Conservation (phyloP, 2,329 filamentous ascomycete species). For the Pseudohalonectria lignicola region DNA sequence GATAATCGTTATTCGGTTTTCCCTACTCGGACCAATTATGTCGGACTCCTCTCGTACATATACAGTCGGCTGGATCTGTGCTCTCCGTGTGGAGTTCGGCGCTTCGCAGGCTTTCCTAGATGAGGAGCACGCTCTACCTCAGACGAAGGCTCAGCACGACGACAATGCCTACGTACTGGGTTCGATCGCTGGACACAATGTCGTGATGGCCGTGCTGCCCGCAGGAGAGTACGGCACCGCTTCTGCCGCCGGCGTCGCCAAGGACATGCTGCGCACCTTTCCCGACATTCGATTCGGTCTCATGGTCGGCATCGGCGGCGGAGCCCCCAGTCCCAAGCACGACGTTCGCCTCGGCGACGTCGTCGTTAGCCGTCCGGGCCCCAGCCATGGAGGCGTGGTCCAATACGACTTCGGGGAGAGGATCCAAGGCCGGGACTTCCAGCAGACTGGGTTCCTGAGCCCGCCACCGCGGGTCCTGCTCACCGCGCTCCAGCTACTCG, state of each 20-base stretch:
- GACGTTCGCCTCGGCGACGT: constrained; percentile 22
- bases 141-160: constrained; percentile 8
- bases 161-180: constrained; percentile 21
- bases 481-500: neutral
- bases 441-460: neutral
- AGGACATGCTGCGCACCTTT: constrained; percentile 17
- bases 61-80: neutral
- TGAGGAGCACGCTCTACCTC: neutral
- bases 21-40: neutral
- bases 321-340: no score
- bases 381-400: neutral
- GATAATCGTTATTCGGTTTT: neutral
- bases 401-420: constrained; percentile 1
- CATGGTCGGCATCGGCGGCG: neutral
- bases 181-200: constrained; percentile 19
- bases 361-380: constrained; percentile 12
- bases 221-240: constrained; percentile 10
- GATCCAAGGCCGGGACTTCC: neutral
- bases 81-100: neutral
- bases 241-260: constrained; percentile 15
- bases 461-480: neutral
- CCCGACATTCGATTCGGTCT: constrained; percentile 16
- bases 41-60: neutral
- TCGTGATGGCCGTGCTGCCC: constrained; percentile 12
- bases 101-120: neutral